Conservation (phyloP, 495 filamentous ascomycete species). For the Aspergillus affinis region DNA sequence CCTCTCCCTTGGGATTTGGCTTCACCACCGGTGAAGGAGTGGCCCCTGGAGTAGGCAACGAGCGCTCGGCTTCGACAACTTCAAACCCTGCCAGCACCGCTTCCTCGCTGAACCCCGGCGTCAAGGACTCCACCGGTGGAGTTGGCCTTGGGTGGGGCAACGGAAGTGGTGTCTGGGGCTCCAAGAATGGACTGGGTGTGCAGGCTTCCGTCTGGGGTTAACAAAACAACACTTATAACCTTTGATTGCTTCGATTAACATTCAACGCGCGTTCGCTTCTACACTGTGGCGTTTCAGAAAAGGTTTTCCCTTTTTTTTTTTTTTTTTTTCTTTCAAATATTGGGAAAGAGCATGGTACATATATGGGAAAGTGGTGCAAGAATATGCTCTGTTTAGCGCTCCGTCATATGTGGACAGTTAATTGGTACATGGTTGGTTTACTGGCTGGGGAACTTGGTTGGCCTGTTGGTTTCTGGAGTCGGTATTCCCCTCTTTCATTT, state of each 20-base stretch:
- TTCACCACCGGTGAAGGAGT: conserved; percentile 59
- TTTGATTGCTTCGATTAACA: not conserved
- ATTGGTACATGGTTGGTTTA: conserved; percentile 33
- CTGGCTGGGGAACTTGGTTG: conserved; percentile 27
- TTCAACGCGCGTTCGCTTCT: conserved; percentile 24
- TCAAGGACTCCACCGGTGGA: conserved; percentile 51
- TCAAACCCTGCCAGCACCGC: conserved; percentile 54
- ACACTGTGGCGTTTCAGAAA: conserved; percentile 29
- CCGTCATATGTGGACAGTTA: conserved; percentile 25
- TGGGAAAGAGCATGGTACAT: conserved; percentile 31
- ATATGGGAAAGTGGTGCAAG: conserved; percentile 23
- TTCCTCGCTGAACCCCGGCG: conserved; percentile 22
- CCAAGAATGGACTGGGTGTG: conserved; percentile 65
- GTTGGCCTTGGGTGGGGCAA: conserved; percentile 69
- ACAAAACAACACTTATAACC: conserved; percentile 12
- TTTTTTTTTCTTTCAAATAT: conserved; percentile 23
- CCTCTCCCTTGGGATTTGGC: conserved; percentile 78
- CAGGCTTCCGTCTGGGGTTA: conserved; percentile 80
- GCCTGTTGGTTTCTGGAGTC: conserved; percentile 34
- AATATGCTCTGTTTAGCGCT: conserved; percentile 23
- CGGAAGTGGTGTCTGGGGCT: conserved; percentile 72
- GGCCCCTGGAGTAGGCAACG: conserved; percentile 42
- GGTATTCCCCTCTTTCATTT: conserved; percentile 27
- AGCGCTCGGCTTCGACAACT: conserved; percentile 60
- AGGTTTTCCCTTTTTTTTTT: conserved; percentile 20